phyloP scores from a whole-genome alignment of 371 early-diverging fungal genomes.

The Ordospora colligata region DNA sequence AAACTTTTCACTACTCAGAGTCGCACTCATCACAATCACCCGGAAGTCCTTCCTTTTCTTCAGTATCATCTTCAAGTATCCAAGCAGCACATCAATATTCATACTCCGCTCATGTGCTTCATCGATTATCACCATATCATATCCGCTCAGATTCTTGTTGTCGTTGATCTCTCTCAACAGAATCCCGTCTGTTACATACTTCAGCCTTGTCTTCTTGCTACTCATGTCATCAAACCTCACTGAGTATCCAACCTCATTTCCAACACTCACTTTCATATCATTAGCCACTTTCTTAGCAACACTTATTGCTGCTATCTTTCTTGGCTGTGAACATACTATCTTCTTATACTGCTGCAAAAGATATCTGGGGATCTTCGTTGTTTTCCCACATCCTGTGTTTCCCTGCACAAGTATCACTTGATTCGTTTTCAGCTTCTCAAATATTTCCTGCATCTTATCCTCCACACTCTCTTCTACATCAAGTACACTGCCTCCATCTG shows the following conservation, averaged over 20 bases:
- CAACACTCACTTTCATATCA: constrained; percentile 68
- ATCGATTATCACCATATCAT: constrained; percentile 86
- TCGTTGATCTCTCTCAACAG: constrained; percentile 81
- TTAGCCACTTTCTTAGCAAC: constrained; percentile 82
- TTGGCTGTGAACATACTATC: constrained; percentile 91
- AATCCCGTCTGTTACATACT: constrained; percentile 97
- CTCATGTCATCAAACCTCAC: constrained; percentile 80
- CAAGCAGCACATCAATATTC: constrained; percentile 71
- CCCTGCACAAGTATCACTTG: constrained; percentile 81
- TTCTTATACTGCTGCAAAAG: constrained; percentile 63
- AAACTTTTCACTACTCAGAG: constrained; percentile 65
- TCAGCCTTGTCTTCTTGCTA: constrained; percentile 71
- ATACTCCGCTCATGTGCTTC: constrained; percentile 96
- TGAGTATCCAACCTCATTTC: constrained; percentile 73
- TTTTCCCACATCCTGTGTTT: constrained; percentile 96
- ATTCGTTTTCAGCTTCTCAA: constrained; percentile 40
- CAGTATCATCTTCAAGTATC: constrained; percentile 26
- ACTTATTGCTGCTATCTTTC: constrained; percentile 91
- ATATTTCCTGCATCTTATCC: constrained; percentile 22
- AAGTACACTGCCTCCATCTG: neutral
- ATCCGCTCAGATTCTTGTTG: constrained; percentile 74
- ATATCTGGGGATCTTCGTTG: constrained; percentile 77
- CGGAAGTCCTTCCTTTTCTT: constrained; percentile 63
- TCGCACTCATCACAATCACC: constrained; percentile 95
- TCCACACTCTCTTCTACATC: neutral